Base-by-base conservation (phyloP, 2,329 filamentous ascomycete genomes). In the Ophiosphaerella narmari region DNA sequence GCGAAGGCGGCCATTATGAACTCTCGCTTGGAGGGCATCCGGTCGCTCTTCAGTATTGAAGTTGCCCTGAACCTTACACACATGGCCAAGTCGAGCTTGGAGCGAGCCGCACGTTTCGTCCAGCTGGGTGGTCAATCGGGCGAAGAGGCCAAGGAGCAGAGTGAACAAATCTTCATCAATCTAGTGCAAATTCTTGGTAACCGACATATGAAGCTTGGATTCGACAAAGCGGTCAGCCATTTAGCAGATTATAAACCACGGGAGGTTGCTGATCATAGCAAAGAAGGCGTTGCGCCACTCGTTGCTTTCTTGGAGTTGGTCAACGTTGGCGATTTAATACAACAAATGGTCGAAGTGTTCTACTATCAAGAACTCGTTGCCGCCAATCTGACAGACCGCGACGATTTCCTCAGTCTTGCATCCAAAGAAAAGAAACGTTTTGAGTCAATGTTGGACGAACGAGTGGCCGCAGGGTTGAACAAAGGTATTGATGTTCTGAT, bases 1-100 rank as follows among this genome's bases (percentile, higher is more conserved):
- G 94, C 94, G 39, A 99, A 99, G 76, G 91, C 93, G n/a, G 93
- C 94, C 0, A 87, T 99, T 43, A 97, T 99, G 90, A 92, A 93
- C 49, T 91, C 90, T 8, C 87, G 91, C 55, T 80, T 99, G 13
- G 94, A 97, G 75, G 93, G 93, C 36, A 99, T 99, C 73, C 90
- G 90, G 63, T 91, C 91, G 13, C 81, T 99, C 13, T 97, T 97
- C 76, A 97, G 91, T 73, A 95, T 99, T 62, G 94, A 99, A 70
- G 87, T 99, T 9, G 94, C 94, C 0, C 80, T 99, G 26, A 89
- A 89, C 62, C 79, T 99, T 21, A 92, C 96, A 6, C 93, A 97
- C 69, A 81, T 85, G 14, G 94, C 93, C 23, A 97, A 97, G 75
- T 81, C 88, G 1, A 92, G 90, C 52, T 82, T 99, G 13, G 94